Evolutionary conservation across 2,329 filamentous ascomycete species (phyloP), one percentile per base, ranked within the genome.

Genomic region (Dryadomyces quercus-mongolicae): DNA sequence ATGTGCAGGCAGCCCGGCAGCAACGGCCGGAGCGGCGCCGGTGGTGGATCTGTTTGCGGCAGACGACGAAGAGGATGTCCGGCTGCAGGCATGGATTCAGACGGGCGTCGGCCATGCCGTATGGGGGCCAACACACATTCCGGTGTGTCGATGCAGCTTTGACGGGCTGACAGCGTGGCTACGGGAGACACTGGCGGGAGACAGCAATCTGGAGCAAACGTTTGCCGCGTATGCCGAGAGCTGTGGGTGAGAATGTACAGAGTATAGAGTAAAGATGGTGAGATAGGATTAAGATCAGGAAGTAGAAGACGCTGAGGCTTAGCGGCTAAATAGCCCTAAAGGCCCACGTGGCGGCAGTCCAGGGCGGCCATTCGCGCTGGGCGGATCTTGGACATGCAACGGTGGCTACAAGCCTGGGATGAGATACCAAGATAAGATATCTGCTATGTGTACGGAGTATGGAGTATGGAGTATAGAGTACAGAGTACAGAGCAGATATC

Each of bases 91-190:
- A 4, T 55, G 53, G 53, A 13, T 36, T 31, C 48, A 52, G n/a
- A 20, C 43, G 8, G 42, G 36, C 34, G 13, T 6, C 10, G 49
- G 49, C 15, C 44, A 52, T 34, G 43, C 53, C 8, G 49, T 55
- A 5, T 51, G 49, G 53, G 49, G 49, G 1, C 49, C 53, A 6
- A 18, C 16, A 10, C 36, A 25, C 5, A 38, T 54, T 2, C 46
- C 52, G 1, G 12, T 54, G 22, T 54, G 52, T 8, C 38, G 52
- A 5, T 54, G 52, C 52, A 44, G 46, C 13, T 43, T 54, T 3
- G 46, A 54, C 40, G 38, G n/a, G 4, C 47, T 54, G 36, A 25
- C 38, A n/a, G 40, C 15, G 13, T 44, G 38, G 52, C 21, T 54
- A 38, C 52, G 46, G 8, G 18, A 9, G 38, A 38, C 21, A 6